Conservation (phyloP, 83 land plant genomes). For the Picea abies region DNA sequence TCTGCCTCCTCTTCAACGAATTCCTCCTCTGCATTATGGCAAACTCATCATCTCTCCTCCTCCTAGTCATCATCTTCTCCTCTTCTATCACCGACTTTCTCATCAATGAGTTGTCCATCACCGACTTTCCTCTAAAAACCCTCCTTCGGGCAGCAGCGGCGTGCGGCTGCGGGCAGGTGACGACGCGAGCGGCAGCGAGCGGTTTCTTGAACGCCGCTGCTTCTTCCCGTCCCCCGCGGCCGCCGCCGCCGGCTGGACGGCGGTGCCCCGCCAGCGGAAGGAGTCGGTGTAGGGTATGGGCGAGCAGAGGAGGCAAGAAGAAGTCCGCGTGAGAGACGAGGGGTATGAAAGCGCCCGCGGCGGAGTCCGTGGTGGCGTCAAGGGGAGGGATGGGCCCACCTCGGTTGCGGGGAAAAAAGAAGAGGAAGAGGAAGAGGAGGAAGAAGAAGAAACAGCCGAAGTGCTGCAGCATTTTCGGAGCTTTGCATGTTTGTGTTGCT, state of each 20-base stretch:
- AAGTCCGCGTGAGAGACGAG: not conserved
- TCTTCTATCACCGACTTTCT: constrained; percentile 68
- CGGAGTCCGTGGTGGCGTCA: constrained; percentile 1
- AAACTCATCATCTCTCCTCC: constrained; percentile 59
- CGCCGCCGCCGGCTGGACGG: not conserved
- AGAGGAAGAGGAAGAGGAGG: not conserved
- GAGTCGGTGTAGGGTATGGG: not conserved
- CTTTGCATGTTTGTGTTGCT: not conserved
- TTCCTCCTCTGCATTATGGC: constrained; percentile 62
- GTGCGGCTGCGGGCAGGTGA: no score
- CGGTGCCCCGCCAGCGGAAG: constrained; percentile 8
- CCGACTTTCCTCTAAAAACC: constrained; percentile 64
- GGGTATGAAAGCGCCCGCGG: constrained; percentile 1
- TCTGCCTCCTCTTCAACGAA: constrained; percentile 42
- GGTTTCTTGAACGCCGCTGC: not conserved
- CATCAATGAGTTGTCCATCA: constrained; percentile 68
- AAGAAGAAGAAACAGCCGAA: not conserved
- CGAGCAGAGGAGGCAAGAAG: not conserved
- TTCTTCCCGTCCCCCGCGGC: not conserved
- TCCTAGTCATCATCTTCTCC: constrained; percentile 58
- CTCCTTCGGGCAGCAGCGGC: constrained; percentile 27
- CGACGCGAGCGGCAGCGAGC: not conserved
- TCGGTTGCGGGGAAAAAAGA: not conserved
- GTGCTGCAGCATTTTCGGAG: constrained; percentile 16
- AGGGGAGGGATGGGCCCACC: not conserved